A percentile compares a stretch with the other conserved stretches of the same genome.
Conservation (phyloP, 805 yeast species). For the Saturnispora sekii region DNA sequence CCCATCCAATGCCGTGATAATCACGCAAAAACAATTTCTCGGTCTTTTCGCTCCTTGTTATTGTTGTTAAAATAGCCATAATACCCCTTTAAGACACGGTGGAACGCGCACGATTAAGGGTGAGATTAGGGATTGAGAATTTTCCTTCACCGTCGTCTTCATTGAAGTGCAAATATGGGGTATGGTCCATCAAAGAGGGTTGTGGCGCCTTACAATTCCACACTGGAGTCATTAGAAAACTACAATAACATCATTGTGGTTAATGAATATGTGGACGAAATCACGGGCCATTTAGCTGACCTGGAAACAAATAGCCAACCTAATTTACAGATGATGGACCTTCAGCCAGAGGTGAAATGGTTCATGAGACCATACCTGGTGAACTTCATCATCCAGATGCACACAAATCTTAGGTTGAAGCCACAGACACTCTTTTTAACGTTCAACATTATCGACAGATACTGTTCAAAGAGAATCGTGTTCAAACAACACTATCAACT, state of each 20-base stretch:
- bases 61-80: constrained; percentile 10
- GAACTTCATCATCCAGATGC: constrained; percentile 65
- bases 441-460: constrained; percentile 77
- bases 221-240: constrained; percentile 39
- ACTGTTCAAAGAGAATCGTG: constrained; percentile 80
- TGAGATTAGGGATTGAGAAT: constrained; percentile 5
- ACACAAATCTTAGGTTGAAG: constrained; percentile 50
- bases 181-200: constrained; percentile 29
- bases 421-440: constrained; percentile 60
- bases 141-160: constrained; percentile 1
- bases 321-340: constrained; percentile 51
- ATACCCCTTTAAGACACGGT: constrained; percentile 21
- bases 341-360: constrained; percentile 82
- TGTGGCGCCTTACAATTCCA: constrained; percentile 27
- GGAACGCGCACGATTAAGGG: constrained; percentile 7
- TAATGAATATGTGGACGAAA: constrained; percentile 34
- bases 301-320: constrained; percentile 32
- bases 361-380: constrained; percentile 63
- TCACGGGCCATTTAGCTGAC: constrained; percentile 30
- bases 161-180: too few species aligned
- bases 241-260: constrained; percentile 34
- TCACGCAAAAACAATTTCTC: too few species aligned
- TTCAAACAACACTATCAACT: constrained; percentile 80
- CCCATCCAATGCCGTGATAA: too few species aligned
- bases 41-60: too few species aligned